Percentiles rank a stretch among this genome's conserved stretches.
Evolutionary conservation across 345 rosid species (phyloP).

Genomic region (Geranium brycei): DNA sequence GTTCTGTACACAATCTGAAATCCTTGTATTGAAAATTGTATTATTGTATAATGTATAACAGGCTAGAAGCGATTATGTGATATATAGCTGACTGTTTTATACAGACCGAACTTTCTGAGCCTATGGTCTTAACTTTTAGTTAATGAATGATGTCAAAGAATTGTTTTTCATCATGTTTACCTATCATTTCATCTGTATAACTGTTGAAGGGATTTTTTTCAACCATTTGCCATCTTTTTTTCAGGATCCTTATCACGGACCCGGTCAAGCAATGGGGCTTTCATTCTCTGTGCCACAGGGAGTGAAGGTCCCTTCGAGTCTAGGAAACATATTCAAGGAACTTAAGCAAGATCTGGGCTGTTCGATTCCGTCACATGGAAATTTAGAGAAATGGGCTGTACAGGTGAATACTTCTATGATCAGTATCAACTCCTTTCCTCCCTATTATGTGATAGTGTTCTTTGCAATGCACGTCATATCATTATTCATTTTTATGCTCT

Average conservation of each 20-base stretch:
- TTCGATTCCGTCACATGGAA: slow-evolving; percentile 77
- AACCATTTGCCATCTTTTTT: neutral
- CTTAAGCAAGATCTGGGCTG: slow-evolving; percentile 78
- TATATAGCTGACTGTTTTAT: no score
- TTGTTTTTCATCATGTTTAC: neutral
- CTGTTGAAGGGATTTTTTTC: neutral
- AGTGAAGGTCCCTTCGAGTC: slow-evolving; percentile 69
- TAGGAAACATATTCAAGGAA: slow-evolving; percentile 80
- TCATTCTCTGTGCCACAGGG: slow-evolving; percentile 86
- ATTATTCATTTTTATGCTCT: neutral
- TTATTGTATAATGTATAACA: no score
- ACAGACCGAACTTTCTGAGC: neutral
- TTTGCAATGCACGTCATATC: neutral
- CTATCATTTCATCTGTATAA: neutral
- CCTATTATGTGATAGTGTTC: neutral
- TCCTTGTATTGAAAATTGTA: no score
- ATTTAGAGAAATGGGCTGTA: slow-evolving; percentile 73
- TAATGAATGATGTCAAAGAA: neutral
- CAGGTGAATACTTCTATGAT: slow-evolving; percentile 32
- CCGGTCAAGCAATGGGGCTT: slow-evolving; percentile 96
- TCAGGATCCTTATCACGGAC: slow-evolving; percentile 89
- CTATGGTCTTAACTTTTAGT: neutral
- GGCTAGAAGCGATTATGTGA: no score
- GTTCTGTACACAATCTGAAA: neutral
- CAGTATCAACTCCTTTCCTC: neutral